These are phyloP conservation scores for Phytophthora tubulina DNA, from an alignment of 352 stramenopile genomes.

Conservation along the genomic window DNA sequence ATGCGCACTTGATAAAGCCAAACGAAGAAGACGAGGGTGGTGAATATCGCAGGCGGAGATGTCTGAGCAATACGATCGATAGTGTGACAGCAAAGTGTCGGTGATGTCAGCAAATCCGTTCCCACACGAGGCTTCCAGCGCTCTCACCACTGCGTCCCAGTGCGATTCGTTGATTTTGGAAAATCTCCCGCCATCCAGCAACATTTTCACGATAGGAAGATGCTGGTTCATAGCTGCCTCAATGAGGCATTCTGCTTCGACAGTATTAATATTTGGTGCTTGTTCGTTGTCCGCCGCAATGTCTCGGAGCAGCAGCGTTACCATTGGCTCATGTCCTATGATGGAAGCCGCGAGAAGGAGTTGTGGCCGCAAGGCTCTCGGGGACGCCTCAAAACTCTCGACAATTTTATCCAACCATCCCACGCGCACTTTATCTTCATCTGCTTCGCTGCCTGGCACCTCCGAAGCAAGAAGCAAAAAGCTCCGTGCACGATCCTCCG, in stretches of 20 bases:
- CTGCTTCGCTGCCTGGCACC: not conserved
- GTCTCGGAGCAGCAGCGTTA: constrained; percentile 23
- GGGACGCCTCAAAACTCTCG: constrained; percentile 23
- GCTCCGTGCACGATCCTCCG: constrained; percentile 36
- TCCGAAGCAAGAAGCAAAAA: constrained; percentile 35
- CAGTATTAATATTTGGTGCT: constrained; percentile 14
- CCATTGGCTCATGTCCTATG: constrained; percentile 28
- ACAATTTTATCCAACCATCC: constrained; percentile 21
- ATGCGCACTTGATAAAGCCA: constrained; percentile 22
- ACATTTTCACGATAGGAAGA: constrained; percentile 12
- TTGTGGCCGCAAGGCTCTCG: constrained; percentile 18
- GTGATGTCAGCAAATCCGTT: constrained; percentile 26
- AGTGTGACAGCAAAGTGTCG: constrained; percentile 35
- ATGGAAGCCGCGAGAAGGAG: constrained; percentile 31
- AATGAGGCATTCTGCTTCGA: constrained; percentile 32
- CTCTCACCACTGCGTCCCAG: constrained; percentile 25
- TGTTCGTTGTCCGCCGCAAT: constrained; percentile 13
- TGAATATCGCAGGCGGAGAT: not conserved
- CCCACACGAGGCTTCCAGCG: constrained; percentile 30
- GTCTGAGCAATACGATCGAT: constrained; percentile 21
- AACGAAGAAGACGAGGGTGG: constrained; percentile 29
- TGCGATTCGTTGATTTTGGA: constrained; percentile 21
- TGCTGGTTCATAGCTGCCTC: constrained; percentile 30
- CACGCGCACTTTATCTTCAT: constrained; percentile 11
- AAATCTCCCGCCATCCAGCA: constrained; percentile 23